Conservation (phyloP, 192 early-diverging fungal genomes). For the Linnemannia elongata region DNA sequence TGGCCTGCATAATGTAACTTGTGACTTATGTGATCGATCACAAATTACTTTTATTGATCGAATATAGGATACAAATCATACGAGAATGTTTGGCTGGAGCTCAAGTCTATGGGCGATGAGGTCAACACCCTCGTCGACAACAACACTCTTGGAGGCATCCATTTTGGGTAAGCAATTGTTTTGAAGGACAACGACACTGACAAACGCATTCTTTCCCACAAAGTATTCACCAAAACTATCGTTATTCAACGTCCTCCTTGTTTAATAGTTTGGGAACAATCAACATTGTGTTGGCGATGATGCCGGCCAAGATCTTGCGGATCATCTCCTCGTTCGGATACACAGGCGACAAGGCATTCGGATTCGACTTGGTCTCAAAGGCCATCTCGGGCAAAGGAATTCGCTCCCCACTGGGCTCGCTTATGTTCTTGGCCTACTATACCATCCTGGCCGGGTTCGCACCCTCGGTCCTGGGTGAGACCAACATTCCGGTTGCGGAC, state of each 20-base stretch:
- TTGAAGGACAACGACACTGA: neutral
- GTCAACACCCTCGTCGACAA: conserved; percentile 58
- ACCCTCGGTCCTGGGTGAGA: conserved; percentile 59
- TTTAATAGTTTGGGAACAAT: conserved; percentile 49
- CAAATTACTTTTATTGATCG: neutral
- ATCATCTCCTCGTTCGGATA: conserved; percentile 69
- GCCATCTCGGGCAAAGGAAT: conserved; percentile 62
- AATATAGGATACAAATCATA: conserved; percentile 64
- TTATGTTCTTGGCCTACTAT: conserved; percentile 68
- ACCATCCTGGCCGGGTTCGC: conserved; percentile 63
- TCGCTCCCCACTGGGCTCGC: conserved; percentile 65
- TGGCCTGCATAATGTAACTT: neutral
- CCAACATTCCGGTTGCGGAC: conserved; percentile 59
- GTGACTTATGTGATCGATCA: neutral
- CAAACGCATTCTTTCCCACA: neutral
- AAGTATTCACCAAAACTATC: neutral
- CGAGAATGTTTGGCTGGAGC: conserved; percentile 63
- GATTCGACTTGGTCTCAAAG: conserved; percentile 64
- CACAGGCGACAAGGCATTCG: conserved; percentile 66
- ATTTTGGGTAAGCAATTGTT: conserved; percentile 62
- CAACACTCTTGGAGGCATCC: conserved; percentile 64
- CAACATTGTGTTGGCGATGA: conserved; percentile 60
- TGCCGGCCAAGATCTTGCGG: conserved; percentile 63
- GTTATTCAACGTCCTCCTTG: neutral
- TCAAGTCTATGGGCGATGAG: conserved; percentile 62